A percentile compares a stretch with the other conserved stretches of the same genome.
Conservation (phyloP, 768 basidiomycete species). For the button mushroom (Agaricus bisporus) region DNA sequence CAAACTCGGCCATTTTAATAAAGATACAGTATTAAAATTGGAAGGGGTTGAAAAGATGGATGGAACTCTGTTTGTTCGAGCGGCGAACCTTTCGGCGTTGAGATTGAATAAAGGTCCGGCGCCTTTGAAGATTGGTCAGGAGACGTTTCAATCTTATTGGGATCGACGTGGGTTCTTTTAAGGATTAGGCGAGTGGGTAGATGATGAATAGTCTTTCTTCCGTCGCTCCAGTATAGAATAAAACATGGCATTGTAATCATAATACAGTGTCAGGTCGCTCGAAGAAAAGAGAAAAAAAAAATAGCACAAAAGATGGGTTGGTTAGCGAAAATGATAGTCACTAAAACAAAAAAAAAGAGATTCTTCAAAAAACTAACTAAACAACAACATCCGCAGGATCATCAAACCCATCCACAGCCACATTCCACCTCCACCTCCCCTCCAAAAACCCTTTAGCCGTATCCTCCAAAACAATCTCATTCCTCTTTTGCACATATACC, state of each 20-base stretch:
- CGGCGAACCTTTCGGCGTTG: constrained; percentile 41
- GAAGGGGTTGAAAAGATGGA: constrained; percentile 43
- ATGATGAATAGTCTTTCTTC: too few relatives aligned
- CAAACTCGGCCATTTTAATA: constrained; percentile 8
- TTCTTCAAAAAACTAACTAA: not conserved
- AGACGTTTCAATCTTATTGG: not conserved
- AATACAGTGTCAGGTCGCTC: not conserved
- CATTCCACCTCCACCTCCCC: constrained; percentile 81
- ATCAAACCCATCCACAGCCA: constrained; percentile 64
- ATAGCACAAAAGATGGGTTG: not conserved
- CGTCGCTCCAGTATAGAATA: not conserved
- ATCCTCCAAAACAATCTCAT: constrained; percentile 92
- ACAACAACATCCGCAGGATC: constrained; percentile 27
- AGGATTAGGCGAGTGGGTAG: not conserved
- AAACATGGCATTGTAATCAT: not conserved
- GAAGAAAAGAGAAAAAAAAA: not conserved
- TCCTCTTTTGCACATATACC: constrained; percentile 95
- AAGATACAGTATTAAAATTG: constrained; percentile 32
- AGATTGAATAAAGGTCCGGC: constrained; percentile 15
- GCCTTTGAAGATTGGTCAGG: not conserved
- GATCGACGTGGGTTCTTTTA: constrained; percentile 4
- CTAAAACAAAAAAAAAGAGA: not conserved
- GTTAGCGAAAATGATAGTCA: not conserved
- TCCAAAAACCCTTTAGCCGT: constrained; percentile 88
- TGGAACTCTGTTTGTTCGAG: constrained; percentile 53